Base-by-base conservation (phyloP, 306 rosid genomes). In the Albizia julibrissin region DNA sequence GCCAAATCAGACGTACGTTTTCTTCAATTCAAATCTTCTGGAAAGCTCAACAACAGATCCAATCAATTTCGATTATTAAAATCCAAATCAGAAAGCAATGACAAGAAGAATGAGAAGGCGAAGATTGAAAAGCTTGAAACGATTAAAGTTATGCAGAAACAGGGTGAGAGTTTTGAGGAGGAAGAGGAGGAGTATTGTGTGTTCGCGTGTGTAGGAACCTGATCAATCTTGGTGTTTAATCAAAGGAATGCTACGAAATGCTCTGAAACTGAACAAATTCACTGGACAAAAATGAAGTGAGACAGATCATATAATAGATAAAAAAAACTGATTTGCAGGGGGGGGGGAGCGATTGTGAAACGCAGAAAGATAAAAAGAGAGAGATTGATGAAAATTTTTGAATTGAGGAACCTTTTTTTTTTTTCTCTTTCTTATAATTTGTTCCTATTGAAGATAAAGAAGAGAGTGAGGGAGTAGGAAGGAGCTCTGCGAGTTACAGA, bases 11-110 rank as follows among this genome's bases (percentile, higher is more conserved):
- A 75, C 66, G 1, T 5, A 37, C 40, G 92, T 52, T 93, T 89
- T 82, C 88, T 93, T 11, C 90, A 84, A 69, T 89, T 93, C 70
- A 95, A 90, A 89, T 85, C 87, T 10, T 75, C 71, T 27, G 68
- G 86, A 40, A 89, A 88, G 76, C 79, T 83, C 12, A 66, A 61
- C 47, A 27, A 71, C 13, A 49, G 82, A 26, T 77, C 83, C 1
- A 74, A 86, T 79, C 68, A 68, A 50, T 65, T 74, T 16, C 71
- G 79, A 37, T 22, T 39, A 42, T 33, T 80, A 47, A 59, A 56
- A 24, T 8, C 27, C 37, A 69, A 82, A 59, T 22, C 39, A 15
- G 50, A 29, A 27, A 65, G 8, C 39, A 39, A 47, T 2, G 12
- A 61, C 18, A 26, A 58, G 59, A 16, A 58, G 64, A 22, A 58